phyloP scores from a whole-genome alignment of 176 grass and related monocot species.

The Ananas comosus region DNA sequence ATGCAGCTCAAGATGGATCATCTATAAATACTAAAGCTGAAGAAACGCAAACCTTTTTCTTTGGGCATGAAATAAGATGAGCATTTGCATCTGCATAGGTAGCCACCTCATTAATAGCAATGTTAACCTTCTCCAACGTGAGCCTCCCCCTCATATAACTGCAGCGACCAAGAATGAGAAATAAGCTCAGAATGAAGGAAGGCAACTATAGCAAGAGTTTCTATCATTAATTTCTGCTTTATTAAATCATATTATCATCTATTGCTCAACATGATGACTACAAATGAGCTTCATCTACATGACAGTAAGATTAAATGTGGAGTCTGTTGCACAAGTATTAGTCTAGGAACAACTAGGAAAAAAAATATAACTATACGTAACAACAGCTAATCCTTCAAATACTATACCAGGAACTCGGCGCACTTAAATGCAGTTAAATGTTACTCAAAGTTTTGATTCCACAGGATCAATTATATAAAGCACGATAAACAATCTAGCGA shows the following conservation, averaged over 20 bases:
- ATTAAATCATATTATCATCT: background rate
- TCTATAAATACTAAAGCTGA: background rate
- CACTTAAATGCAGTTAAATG: background rate
- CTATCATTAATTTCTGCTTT: too few species aligned
- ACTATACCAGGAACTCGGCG: background rate
- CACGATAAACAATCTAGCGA: background rate
- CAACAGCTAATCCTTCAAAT: background rate
- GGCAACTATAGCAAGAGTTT: too few species aligned
- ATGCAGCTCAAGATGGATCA: constrained; percentile 10
- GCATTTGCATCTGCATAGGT: constrained; percentile 72
- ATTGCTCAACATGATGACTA: background rate
- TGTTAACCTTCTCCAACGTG: constrained; percentile 88
- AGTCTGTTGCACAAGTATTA: background rate
- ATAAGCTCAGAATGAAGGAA: background rate
- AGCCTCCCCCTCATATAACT: constrained; percentile 95
- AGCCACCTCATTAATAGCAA: constrained; percentile 83
- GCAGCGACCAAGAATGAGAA: constrained; percentile 17
- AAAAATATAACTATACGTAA: background rate
- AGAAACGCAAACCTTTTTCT: constrained; percentile 49
- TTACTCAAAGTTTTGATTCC: background rate
- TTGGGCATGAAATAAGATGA: constrained; percentile 71
- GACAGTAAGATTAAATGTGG: background rate
- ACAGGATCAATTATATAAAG: background rate
- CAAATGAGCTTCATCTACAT: too few species aligned
- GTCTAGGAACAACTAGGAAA: background rate